phyloP scores from a whole-genome alignment of 2,329 filamentous ascomycete species.

The Pseudogymnoascus sp. region DNA sequence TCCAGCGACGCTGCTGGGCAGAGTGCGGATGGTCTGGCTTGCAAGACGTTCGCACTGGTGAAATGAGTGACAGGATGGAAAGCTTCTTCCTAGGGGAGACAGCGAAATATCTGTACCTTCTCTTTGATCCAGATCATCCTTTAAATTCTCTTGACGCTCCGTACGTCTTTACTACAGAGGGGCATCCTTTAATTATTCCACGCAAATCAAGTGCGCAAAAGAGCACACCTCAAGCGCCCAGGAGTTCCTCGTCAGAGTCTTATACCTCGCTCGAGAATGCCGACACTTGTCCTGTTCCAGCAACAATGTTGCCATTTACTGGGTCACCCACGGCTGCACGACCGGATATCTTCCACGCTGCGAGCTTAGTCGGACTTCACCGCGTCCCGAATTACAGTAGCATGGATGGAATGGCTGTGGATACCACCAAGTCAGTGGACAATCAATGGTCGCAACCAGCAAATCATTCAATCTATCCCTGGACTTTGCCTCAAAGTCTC shows the following conservation, averaged over 20 bases:
- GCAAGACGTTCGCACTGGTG: conserved; percentile 71
- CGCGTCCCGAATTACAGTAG: conserved; percentile 59
- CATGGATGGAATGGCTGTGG: conserved; percentile 34
- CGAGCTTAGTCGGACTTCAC: conserved; percentile 74
- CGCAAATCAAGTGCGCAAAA: conserved; percentile 28
- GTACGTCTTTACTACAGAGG: conserved; percentile 93
- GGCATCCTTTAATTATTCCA: conserved; percentile 84
- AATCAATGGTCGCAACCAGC: conserved; percentile 40
- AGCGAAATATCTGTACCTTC: conserved; percentile 86
- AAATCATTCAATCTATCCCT: conserved; percentile 84
- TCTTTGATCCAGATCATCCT: conserved; percentile 80
- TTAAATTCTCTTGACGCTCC: conserved; percentile 79
- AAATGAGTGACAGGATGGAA: conserved; percentile 92
- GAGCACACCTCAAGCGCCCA: conserved; percentile 27
- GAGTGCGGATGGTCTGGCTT: conserved; percentile 90
- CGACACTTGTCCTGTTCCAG: conserved; percentile 59
- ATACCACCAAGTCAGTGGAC: conserved; percentile 34
- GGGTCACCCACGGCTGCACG: conserved; percentile 74
- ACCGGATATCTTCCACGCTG: conserved; percentile 78
- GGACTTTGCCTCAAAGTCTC: conserved; percentile 73
- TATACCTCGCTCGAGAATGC: conserved; percentile 17
- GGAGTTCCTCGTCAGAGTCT: conserved; percentile 35
- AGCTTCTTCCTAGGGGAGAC: conserved; percentile 98
- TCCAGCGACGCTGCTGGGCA: conserved; percentile 80
- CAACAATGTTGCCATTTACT: conserved; percentile 52